Percentiles rank a stretch among this genome's conserved stretches.
These are phyloP conservation scores for Echinochloa phyllopogon DNA, from an alignment of 176 grass and related monocot species.

Conservation along the genomic window DNA sequence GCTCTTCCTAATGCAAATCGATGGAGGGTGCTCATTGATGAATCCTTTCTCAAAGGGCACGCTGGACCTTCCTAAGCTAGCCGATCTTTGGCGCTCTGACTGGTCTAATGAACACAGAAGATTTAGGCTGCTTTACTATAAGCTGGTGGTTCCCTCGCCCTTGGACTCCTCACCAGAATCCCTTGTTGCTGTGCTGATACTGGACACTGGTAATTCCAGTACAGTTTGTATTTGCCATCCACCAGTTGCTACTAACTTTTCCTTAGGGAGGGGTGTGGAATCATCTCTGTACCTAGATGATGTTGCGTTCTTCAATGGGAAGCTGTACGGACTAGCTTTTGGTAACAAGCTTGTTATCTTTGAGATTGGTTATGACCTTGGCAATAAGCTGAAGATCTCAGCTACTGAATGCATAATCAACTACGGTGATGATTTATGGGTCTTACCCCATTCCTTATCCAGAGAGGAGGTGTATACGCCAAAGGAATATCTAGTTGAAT, in stretches of 20 bases:
- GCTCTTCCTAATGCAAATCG: neutral
- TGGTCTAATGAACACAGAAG: neutral
- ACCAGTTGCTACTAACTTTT: neutral
- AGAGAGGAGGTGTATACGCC: accelerated
- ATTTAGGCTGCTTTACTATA: neutral
- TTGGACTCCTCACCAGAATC: neutral
- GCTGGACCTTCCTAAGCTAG: neutral
- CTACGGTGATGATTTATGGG: neutral
- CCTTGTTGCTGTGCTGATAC: neutral
- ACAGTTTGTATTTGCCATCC: neutral
- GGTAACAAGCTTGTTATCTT: neutral
- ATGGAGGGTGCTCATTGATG: slow-evolving; percentile 11
- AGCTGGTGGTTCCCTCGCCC: neutral
- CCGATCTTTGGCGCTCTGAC: neutral
- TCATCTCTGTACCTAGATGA: accelerated
- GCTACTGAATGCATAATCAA: neutral
- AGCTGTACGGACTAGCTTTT: neutral
- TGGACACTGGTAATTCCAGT: neutral
- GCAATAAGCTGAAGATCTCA: neutral
- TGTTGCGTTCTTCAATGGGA: neutral
- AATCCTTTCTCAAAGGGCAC: neutral
- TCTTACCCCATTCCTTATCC: neutral
- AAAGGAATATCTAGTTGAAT: neutral
- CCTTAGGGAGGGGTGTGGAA: neutral
- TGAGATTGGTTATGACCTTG: neutral